A percentile compares a stretch with the other conserved stretches of the same genome.
Conservation (phyloP, 2,329 filamentous ascomycete species). For the Sporothrix brunneoviolacea region DNA sequence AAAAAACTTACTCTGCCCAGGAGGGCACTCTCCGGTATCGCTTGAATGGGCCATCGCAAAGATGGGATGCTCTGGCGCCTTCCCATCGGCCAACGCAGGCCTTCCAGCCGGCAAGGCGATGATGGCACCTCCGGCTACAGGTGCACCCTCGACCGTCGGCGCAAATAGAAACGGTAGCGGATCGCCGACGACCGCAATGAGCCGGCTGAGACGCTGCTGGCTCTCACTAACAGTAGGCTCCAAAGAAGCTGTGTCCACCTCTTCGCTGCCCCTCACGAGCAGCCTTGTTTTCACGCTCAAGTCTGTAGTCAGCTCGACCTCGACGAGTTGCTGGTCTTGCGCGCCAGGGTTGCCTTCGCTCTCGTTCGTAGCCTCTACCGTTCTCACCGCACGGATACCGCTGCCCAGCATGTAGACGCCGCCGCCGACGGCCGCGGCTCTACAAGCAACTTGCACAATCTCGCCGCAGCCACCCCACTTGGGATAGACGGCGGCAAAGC, state of each 20-base stretch:
- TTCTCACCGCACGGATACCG: conserved; percentile 41
- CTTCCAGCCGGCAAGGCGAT: conserved; percentile 59
- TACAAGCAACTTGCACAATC: conserved; percentile 83
- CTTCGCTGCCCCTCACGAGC: conserved; percentile 42
- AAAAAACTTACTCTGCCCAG: conserved; percentile 74
- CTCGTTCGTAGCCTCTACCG: conserved; percentile 19
- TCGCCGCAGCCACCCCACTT: conserved; percentile 92
- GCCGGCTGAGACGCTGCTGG: conserved; percentile 43
- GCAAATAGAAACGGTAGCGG: conserved; percentile 62
- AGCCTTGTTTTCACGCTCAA: conserved; percentile 49
- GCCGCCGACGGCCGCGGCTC: conserved; percentile 84
- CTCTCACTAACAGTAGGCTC: neutral
- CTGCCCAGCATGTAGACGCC: conserved; percentile 81
- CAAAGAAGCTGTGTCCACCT: conserved; percentile 6
- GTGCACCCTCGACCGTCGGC: conserved; percentile 64
- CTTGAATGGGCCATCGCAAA: conserved; percentile 70
- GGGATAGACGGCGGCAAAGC: conserved; percentile 82
- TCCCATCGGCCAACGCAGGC: conserved; percentile 37
- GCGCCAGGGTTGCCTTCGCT: neutral
- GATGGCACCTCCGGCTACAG: conserved; percentile 66
- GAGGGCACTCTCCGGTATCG: conserved; percentile 86
- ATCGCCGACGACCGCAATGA: conserved; percentile 64
- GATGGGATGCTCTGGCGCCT: conserved; percentile 38
- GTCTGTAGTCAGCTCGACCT: conserved; percentile 49
- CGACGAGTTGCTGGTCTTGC: conserved; percentile 27